Conservation (phyloP, 2,329 filamentous ascomycete species). For the Pseudogymnoascus sp. region DNA sequence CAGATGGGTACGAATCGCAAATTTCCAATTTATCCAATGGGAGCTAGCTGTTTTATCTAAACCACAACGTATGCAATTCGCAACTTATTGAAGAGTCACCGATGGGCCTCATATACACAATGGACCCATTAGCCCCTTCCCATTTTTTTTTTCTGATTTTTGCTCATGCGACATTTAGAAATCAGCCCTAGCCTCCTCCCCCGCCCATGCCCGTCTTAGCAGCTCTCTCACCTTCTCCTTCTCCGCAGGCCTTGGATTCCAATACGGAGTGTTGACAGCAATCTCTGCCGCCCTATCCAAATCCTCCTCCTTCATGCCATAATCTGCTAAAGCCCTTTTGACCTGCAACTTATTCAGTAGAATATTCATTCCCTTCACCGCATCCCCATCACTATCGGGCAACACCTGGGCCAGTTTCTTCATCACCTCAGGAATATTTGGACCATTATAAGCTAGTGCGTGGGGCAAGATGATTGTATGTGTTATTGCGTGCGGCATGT, state of each 20-base stretch:
- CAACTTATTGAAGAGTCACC: too few relatives aligned
- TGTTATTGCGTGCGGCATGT: conserved; percentile 56
- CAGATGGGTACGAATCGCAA: too few relatives aligned
- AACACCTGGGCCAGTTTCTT: conserved; percentile 42
- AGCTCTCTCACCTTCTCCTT: conserved; percentile 43
- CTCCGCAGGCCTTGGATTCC: conserved; percentile 49
- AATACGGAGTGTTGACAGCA: conserved; percentile 48
- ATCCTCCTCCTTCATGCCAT: conserved; percentile 51
- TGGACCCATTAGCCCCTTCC: too few relatives aligned
- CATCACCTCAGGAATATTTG: conserved; percentile 44
- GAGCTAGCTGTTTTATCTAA: too few relatives aligned
- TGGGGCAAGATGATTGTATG: conserved; percentile 56
- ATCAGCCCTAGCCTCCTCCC: conserved; percentile 46
- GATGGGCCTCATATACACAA: too few relatives aligned
- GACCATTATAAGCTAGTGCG: conserved; percentile 53
- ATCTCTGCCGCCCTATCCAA: conserved; percentile 51
- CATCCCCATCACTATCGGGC: conserved; percentile 49
- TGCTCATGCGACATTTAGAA: conserved; percentile 28
- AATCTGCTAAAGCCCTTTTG: conserved; percentile 42
- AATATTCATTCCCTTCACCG: conserved; percentile 47
- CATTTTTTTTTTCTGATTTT: too few relatives aligned
- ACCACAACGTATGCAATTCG: too few relatives aligned
- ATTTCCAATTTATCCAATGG: too few relatives aligned
- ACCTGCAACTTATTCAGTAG: conserved; percentile 44
- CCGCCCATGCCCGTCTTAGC: conserved; percentile 51